Conservation (phyloP, 2,329 filamentous ascomycete genomes). For the Pseudogymnoascus sp. region DNA sequence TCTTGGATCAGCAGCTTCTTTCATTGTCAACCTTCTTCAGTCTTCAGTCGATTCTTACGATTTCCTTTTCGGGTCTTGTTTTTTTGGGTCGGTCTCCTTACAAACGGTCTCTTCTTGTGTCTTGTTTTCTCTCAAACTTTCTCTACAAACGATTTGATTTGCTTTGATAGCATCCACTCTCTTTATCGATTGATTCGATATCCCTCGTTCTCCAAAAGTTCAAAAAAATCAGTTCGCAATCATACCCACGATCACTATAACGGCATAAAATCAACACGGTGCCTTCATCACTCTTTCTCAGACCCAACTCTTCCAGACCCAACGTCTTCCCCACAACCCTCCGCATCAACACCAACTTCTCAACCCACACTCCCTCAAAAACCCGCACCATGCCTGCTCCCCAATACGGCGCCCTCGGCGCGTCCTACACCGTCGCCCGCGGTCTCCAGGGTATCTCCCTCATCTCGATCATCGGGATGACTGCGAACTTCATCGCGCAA, state of each 20-base stretch:
- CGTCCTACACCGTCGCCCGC: constrained; percentile 68
- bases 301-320: not conserved
- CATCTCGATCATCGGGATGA: constrained; percentile 69
- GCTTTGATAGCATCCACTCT: not conserved
- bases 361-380: not conserved
- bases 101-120: not conserved
- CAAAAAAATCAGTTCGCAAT: not conserved
- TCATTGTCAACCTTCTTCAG: not conserved
- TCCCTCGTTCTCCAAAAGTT: not conserved
- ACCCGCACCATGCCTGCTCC: constrained; percentile 20
- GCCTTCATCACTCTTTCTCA: not conserved
- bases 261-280: not conserved
- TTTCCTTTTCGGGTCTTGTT: not conserved
- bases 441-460: constrained; percentile 63
- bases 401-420: constrained; percentile 56
- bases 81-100: not conserved
- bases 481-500: constrained; percentile 70
- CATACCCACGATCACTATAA: not conserved
- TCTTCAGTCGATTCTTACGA: not conserved
- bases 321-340: not conserved
- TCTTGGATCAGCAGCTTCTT: not conserved
- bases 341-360: not conserved
- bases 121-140: not conserved
- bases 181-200: constrained; percentile 1
- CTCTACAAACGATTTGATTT: not conserved